phyloP scores from a whole-genome alignment of 495 filamentous ascomycete genomes.

The Hypoxylon trugodes region DNA sequence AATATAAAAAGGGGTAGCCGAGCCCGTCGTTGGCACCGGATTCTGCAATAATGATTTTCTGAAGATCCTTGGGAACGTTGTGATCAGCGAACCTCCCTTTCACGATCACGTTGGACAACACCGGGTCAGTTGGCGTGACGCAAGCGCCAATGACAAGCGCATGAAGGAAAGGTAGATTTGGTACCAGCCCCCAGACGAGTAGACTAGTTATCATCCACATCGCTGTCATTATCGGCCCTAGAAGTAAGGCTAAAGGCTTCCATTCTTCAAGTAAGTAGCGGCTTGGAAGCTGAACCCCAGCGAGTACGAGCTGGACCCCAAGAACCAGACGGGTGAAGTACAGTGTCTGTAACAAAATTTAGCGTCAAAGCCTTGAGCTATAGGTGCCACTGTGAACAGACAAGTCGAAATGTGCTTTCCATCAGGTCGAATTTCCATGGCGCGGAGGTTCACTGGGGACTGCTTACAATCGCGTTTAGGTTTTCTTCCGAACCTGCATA shows the following conservation, averaged over 20 bases:
- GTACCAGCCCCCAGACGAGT: conserved; percentile 81
- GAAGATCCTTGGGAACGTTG: conserved; percentile 81
- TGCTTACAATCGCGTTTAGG: conserved; percentile 44
- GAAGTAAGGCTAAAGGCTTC: conserved; percentile 75
- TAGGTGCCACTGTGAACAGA: background rate
- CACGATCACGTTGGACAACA: conserved; percentile 88
- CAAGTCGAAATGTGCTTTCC: background rate
- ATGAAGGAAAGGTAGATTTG: conserved; percentile 75
- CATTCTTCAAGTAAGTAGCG: conserved; percentile 84
- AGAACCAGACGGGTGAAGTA: conserved; percentile 89
- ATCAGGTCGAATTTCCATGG: background rate
- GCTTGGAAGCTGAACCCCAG: conserved; percentile 90
- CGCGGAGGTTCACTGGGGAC: background rate
- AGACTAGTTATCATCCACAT: conserved; percentile 91
- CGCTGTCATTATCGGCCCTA: conserved; percentile 84
- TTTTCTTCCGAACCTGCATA: conserved; percentile 71
- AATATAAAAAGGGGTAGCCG: conserved; percentile 91
- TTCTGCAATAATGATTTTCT: conserved; percentile 89
- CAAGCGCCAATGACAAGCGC: conserved; percentile 82
- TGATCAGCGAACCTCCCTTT: conserved; percentile 94
- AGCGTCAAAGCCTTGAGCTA: conserved; percentile 52
- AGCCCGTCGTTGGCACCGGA: conserved; percentile 92
- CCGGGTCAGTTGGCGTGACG: conserved; percentile 91
- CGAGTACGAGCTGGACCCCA: conserved; percentile 88
- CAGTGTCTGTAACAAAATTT: conserved; percentile 64